Evolutionary conservation across 441 rosid species (phyloP), one percentile per base, ranked within the genome.

Genomic region (Cnidoscolus chayamansa): DNA sequence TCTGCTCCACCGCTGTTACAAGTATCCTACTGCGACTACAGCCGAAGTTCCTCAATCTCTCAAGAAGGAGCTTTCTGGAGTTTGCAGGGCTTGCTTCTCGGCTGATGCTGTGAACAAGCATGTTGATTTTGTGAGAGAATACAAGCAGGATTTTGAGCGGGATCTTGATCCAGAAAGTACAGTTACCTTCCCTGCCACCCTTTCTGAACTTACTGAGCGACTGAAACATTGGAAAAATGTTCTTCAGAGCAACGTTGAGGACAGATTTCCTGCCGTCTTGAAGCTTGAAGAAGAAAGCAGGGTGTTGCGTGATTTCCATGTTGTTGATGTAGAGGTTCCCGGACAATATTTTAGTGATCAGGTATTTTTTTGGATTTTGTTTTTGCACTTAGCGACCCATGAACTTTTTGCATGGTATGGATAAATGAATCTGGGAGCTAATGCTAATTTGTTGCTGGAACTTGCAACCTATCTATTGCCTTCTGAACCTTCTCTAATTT

Each of bases 21-120:
- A 95, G 86, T 95, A 93, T 72, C 99, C 98, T 40, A 91, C 97
- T 68, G 97, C 97, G 66, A 93, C 98, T 47, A 93, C 96, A 25
- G 94, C 93, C 3, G 99, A 96, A 81, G 99, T 96, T 80, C 99
- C 99, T 35, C 96, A 87, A 70, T 90, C 99, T 73, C 98, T 96
- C 69, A 96, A 96, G 85, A 96, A 96, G 83, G 99, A 93, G 86
- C 97, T 96, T 71, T 90, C 98, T 48, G 98, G 97, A 65, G 99
- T 96, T 70, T 96, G 98, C 84, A 82, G 93, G 84, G 98, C 98
- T 80, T 96, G 97, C 87, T 96, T 96, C 77, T 93, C 97, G 30
- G 97, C 97, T 60, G 97, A 96, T 88, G 99, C 97, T 69, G 90
- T 96, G 63, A 90, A 81, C 83, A 96, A 96, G 88, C 98, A 96